Evolutionary conservation across 768 basidiomycete species (phyloP), one percentile per base, ranked within the genome.

Genomic region (Neoboletus subvelutipes): DNA sequence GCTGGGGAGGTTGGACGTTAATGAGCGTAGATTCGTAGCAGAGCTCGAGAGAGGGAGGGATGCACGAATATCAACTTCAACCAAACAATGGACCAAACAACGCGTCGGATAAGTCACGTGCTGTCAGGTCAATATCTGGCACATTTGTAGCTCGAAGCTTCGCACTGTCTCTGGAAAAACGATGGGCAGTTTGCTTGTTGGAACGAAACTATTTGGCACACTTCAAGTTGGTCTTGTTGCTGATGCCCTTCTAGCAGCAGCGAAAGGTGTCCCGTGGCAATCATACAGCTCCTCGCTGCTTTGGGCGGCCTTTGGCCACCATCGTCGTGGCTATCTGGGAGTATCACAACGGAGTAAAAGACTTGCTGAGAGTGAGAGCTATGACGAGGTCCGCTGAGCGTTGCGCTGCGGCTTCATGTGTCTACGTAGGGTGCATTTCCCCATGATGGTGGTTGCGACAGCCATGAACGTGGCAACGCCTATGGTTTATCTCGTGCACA

Each of bases 161-260:
- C n/a, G n/a, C n/a, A n/a, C n/a, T n/a, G n/a, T n/a, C n/a, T 61
- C 48, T 82, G 12, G 72, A 77, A 51, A 77, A 51, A 82, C 83
- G 60, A 70, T 70, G 26, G 84, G 83, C 43, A 86, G 88, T 83
- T 58, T 36, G 13, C 34, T 15, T 15, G 34, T 34, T 91, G 15
- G 89, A 90, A 69, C 79, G 89, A 50, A 90, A 91, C 62, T 74
- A 88, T 49, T 75, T 91, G 33, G 80, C 87, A 0, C 85, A 91
- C 65, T 57, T 87, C 53, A 87, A 83, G 63, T 78, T 90, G 28
- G 85, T 82, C 6, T 73, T 88, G 11, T 72, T 91, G 24, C 75
- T 91, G 29, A 80, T 81, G 9, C 15, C 72, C 75, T 18, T 51
- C 65, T 2, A 57, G 24, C 3, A 60, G 61, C n/a, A 60, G 64